phyloP scores from a whole-genome alignment of 305 asterid species.

The Solanum hybrid region DNA sequence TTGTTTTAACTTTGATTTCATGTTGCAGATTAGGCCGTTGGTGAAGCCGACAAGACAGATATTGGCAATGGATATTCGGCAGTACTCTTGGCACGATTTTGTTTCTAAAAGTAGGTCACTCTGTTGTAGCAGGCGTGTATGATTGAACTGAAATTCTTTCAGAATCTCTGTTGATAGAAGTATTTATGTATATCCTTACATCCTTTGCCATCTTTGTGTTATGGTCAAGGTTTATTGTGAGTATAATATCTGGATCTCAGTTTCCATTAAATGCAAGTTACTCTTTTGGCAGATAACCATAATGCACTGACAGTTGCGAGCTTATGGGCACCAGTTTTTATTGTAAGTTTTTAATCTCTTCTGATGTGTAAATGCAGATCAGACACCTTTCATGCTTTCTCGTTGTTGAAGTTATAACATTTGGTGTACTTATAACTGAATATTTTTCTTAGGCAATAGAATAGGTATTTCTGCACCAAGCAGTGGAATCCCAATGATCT shows the following conservation, averaged over 20 bases:
- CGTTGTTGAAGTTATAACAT: background rate
- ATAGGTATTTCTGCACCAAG: background rate
- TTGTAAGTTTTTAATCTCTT: conserved; percentile 46
- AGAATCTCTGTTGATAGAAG: background rate
- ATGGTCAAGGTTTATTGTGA: background rate
- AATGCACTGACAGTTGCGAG: conserved; percentile 71
- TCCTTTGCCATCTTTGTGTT: background rate
- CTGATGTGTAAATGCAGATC: background rate
- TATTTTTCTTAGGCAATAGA: background rate
- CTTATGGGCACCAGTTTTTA: conserved; percentile 90
- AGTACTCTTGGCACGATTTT: conserved; percentile 88
- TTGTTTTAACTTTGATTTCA: conserved; percentile 14
- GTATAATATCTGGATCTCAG: background rate
- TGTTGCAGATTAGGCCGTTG: conserved; percentile 74
- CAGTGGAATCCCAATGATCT: background rate
- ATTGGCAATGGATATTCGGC: conserved; percentile 27
- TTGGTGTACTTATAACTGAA: background rate
- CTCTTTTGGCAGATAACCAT: conserved; percentile 65
- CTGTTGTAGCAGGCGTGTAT: background rate
- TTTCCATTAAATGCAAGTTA: conserved; percentile 8
- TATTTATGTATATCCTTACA: background rate
- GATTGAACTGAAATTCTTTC: background rate
- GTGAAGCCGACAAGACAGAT: conserved; percentile 54
- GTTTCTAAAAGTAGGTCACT: conserved; percentile 61
- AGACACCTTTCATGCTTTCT: background rate